phyloP scores from a whole-genome alignment of 257 asterid species.

The Nicotiana undulata region DNA sequence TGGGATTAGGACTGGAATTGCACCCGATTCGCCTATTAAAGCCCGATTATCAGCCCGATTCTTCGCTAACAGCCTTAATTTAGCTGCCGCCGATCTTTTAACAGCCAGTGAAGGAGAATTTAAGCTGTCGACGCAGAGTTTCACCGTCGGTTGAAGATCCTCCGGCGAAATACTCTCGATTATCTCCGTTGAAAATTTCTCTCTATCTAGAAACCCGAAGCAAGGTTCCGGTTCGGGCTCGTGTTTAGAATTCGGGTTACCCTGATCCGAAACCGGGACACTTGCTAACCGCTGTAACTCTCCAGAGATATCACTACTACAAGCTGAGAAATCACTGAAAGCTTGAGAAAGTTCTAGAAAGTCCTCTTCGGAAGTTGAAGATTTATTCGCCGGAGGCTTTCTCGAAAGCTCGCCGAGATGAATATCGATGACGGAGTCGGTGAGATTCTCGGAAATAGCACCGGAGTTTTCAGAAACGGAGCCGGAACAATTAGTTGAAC shows the following conservation, averaged over 20 bases:
- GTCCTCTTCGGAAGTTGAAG: slow-evolving; percentile 32
- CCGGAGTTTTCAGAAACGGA: slow-evolving; percentile 23
- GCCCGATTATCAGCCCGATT: slow-evolving; percentile 86
- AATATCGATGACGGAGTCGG: slow-evolving; percentile 71
- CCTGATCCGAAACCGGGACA: slow-evolving; percentile 37
- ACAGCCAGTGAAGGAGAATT: slow-evolving; percentile 57
- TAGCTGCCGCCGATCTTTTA: slow-evolving; percentile 87
- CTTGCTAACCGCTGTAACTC: slow-evolving; percentile 79
- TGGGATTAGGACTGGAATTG: slow-evolving; percentile 62
- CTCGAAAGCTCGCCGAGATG: slow-evolving; percentile 62
- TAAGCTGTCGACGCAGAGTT: slow-evolving; percentile 67
- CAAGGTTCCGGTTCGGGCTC: slow-evolving; percentile 71
- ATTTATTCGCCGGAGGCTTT: slow-evolving; percentile 25
- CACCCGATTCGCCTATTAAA: slow-evolving; percentile 84
- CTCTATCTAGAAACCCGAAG: slow-evolving; percentile 63
- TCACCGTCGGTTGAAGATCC: slow-evolving; percentile 86
- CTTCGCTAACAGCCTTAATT: slow-evolving; percentile 63
- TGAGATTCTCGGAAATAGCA: slow-evolving; percentile 38
- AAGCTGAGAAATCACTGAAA: slow-evolving; percentile 76
- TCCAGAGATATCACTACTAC: slow-evolving; percentile 87
- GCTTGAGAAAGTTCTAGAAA: slow-evolving; percentile 54
- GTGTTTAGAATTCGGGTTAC: neutral
- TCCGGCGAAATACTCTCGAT: slow-evolving; percentile 86
- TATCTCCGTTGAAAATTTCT: slow-evolving; percentile 74
- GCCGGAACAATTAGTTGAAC: slow-evolving; percentile 11